phyloP scores from a whole-genome alignment of 2,329 filamentous ascomycete species.

The Neofusicoccum sp. region DNA sequence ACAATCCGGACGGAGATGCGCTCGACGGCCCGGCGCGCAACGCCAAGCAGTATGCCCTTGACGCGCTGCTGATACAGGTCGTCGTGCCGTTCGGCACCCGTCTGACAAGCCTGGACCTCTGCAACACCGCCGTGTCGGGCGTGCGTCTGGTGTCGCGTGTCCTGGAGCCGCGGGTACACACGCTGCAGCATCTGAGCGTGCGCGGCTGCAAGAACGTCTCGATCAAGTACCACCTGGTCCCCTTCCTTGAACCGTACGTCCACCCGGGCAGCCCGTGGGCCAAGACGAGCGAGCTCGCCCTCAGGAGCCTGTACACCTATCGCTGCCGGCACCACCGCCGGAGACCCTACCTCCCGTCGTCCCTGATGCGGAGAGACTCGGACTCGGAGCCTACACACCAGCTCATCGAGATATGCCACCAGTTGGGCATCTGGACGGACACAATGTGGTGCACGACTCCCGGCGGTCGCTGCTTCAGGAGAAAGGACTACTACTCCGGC shows the following conservation, averaged over 20 bases:
- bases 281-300: slow-evolving; percentile 46
- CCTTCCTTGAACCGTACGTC: slow-evolving; percentile 49
- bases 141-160: slow-evolving; percentile 56
- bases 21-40: slow-evolving; percentile 45
- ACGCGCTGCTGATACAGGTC: slow-evolving; percentile 56
- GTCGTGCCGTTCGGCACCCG: slow-evolving; percentile 57
- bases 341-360: slow-evolving; percentile 58
- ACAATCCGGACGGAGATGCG: slow-evolving; percentile 37
- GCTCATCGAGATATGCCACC: slow-evolving; percentile 58
- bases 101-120: slow-evolving; percentile 57
- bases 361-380: slow-evolving; percentile 55
- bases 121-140: slow-evolving; percentile 61
- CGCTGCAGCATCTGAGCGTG: slow-evolving; percentile 59
- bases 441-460: slow-evolving; percentile 61
- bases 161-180: slow-evolving; percentile 53
- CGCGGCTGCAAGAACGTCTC: slow-evolving; percentile 64
- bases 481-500: slow-evolving; percentile 57
- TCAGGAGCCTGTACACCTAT: slow-evolving; percentile 61
- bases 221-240: slow-evolving; percentile 63
- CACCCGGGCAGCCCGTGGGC: slow-evolving; percentile 43
- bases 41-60: slow-evolving; percentile 58
- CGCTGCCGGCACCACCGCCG: slow-evolving; percentile 62
- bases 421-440: slow-evolving; percentile 60
- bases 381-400: slow-evolving; percentile 62
- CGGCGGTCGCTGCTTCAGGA: slow-evolving; percentile 54